Conservation (phyloP, 441 rosid genomes). For the Jatropha multifida region DNA sequence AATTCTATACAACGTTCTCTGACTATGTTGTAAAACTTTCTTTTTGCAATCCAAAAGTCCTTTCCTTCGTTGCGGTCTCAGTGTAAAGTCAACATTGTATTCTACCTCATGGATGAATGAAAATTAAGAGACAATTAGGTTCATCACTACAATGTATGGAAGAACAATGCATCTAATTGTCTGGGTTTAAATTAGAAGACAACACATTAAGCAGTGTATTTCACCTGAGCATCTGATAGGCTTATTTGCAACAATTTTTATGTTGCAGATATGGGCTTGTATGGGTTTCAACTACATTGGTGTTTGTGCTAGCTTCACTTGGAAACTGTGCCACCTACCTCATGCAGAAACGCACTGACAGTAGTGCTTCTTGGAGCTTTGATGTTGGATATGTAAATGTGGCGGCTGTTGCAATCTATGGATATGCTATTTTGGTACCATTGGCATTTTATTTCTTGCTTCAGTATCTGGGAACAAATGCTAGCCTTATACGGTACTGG, state of each 20-base stretch:
- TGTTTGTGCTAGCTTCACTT: conserved; percentile 72
- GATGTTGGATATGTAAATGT: conserved; percentile 81
- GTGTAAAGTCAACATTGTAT: not conserved
- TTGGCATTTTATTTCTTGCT: conserved; percentile 82
- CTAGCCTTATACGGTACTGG: conserved; percentile 81
- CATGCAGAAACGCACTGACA: conserved; percentile 51
- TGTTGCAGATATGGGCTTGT: conserved; percentile 74
- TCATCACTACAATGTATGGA: not conserved
- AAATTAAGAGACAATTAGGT: not conserved
- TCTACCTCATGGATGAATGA: not conserved
- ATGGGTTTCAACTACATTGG: conserved; percentile 92
- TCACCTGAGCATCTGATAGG: conserved; percentile 1
- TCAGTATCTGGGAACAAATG: conserved; percentile 70
- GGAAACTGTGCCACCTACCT: conserved; percentile 92
- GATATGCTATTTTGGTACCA: conserved; percentile 76
- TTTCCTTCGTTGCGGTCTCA: not conserved
- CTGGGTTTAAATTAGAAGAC: not conserved
- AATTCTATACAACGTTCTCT: not conserved
- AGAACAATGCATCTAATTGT: not conserved
- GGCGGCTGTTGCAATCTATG: conserved; percentile 64
- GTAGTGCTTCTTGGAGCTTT: conserved; percentile 67
- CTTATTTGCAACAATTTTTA: conserved; percentile 14
- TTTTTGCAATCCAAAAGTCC: not conserved
- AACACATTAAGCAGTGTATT: not conserved
- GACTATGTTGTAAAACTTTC: not conserved